phyloP scores from a whole-genome alignment of 805 yeast genomes.

The Myxozyma neotropica region DNA sequence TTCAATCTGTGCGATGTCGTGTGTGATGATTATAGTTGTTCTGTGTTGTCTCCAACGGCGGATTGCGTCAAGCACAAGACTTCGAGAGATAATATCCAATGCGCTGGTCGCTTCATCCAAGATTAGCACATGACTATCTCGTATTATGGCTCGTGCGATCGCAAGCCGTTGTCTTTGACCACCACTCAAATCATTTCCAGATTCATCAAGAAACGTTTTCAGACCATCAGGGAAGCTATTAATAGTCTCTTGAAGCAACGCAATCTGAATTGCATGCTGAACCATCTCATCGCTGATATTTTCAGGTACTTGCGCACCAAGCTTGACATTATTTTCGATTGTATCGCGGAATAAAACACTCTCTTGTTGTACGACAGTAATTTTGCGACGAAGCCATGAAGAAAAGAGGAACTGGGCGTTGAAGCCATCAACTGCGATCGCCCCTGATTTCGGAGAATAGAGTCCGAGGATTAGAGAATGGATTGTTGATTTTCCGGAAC shows the following conservation, averaged over 20 bases:
- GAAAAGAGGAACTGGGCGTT: slow-evolving; percentile 49
- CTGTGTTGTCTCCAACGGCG: slow-evolving; percentile 62
- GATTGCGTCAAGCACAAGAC: slow-evolving; percentile 53
- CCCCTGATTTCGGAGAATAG: slow-evolving; percentile 58
- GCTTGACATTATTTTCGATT: slow-evolving; percentile 60
- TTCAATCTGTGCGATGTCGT: slow-evolving; percentile 63
- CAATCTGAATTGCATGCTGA: slow-evolving; percentile 53
- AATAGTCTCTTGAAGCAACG: slow-evolving; percentile 56
- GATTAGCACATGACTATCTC: slow-evolving; percentile 73
- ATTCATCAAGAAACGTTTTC: slow-evolving; percentile 53
- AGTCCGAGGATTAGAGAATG: slow-evolving; percentile 63
- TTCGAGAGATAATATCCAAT: slow-evolving; percentile 58
- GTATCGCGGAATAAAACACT: slow-evolving; percentile 67
- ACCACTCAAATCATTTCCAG: slow-evolving; percentile 48
- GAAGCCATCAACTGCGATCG: slow-evolving; percentile 58
- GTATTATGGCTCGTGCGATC: slow-evolving; percentile 76
- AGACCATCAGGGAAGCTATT: slow-evolving; percentile 56
- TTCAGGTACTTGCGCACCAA: slow-evolving; percentile 48
- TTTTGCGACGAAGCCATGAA: slow-evolving; percentile 60
- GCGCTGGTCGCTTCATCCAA: slow-evolving; percentile 89
- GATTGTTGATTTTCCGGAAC: slow-evolving; percentile 90
- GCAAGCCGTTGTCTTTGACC: slow-evolving; percentile 89
- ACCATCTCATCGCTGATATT: slow-evolving; percentile 39
- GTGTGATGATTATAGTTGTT: slow-evolving; percentile 83
- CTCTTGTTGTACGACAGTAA: slow-evolving; percentile 74